A percentile compares a stretch with the other conserved stretches of the same genome.
These are phyloP conservation scores for Zopfochytrium polystomum DNA, from an alignment of 371 early-diverging fungal species.

Conservation along the genomic window DNA sequence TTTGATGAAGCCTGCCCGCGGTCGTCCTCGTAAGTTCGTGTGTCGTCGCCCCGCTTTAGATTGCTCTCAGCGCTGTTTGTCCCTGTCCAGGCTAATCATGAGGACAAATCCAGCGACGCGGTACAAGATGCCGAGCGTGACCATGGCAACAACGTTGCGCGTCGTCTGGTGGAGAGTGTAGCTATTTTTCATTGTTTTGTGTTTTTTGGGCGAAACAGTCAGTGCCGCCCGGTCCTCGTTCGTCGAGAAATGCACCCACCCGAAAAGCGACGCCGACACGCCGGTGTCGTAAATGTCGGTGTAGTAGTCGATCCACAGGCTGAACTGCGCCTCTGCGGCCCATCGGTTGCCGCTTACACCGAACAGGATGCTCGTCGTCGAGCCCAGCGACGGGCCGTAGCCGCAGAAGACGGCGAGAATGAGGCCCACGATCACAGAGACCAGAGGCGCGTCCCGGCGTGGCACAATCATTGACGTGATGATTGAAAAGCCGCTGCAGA, in stretches of 20 bases:
- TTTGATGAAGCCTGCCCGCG: too few relatives aligned
- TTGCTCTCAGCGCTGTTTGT: slow-evolving; percentile 48
- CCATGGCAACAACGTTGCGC: slow-evolving; percentile 26
- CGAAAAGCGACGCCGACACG: too few relatives aligned
- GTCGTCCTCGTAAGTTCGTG: too few relatives aligned
- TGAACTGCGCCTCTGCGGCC: slow-evolving; percentile 35
- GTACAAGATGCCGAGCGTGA: slow-evolving; percentile 32
- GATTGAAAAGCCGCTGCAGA: slow-evolving; percentile 30
- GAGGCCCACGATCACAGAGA: slow-evolving; percentile 38
- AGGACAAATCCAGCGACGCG: slow-evolving; percentile 37
- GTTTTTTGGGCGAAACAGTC: too few relatives aligned
- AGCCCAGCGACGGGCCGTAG: slow-evolving; percentile 41
- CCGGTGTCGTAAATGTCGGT: slow-evolving; percentile 28
- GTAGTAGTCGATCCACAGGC: slow-evolving; percentile 21
- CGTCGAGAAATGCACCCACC: too few relatives aligned
- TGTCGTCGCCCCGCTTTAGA: too few relatives aligned
- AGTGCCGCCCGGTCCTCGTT: too few relatives aligned
- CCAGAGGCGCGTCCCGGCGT: slow-evolving; percentile 37
- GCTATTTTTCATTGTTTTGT: too few relatives aligned
- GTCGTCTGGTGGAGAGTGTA: slow-evolving; percentile 7
- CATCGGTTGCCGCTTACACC: slow-evolving; percentile 37
- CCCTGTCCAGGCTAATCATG: slow-evolving; percentile 36
- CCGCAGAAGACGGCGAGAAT: slow-evolving; percentile 45
- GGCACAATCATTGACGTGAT: slow-evolving; percentile 37
- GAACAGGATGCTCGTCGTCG: too few relatives aligned